Evolutionary conservation across 2,329 filamentous ascomycete genomes (phyloP), one percentile per base, ranked within the genome.

Genomic region (Ambrosiella xylebori): DNA sequence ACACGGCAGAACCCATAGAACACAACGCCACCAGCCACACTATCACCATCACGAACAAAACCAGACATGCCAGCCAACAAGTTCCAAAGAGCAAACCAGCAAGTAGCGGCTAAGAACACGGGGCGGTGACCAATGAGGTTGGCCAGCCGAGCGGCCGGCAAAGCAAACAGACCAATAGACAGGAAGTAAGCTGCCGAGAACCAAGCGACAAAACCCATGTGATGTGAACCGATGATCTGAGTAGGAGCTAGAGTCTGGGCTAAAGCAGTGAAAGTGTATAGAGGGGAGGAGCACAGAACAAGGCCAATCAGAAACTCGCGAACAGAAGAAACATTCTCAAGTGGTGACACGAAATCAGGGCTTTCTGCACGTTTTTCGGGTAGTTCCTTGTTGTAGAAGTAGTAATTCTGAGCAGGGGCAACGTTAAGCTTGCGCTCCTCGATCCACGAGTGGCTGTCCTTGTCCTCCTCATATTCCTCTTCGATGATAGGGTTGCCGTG

Each of bases 171-270:
- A 8, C 79, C 78, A 7, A 72, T 69, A 5, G 71, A 77, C 62
- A 82, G 65, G 9, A 71, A 73, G 64, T 81, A 84, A 0, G 76
- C 77, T 0, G 78, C 78, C 8, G 78, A 71, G 54, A 77, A 73
- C 78, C 80, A 82, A 37, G 56, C 54, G 1, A 54, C 57, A 36
- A 58, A 54, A 17, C 57, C 57, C 57, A 58, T 58, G 41, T 55
- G 57, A 15, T 58, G 57, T 37, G 57, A 58, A 11, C 57, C 57
- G 19, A 62, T 61, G 36, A 57, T 54, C 36, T 57, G 54, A 9
- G 59, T 56, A 37, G 61, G 61, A 5, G 59, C 61, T 15, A 62
- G 50, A 37, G 54, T 53, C 47, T 61, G 59, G 13, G 61, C 56
- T 4, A 61, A 52, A 35, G 50, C 59, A 11, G 59, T 58, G 45